Evolutionary conservation across 176 grass and related monocot species (phyloP).

Genomic region (Oryza brachyantha): DNA sequence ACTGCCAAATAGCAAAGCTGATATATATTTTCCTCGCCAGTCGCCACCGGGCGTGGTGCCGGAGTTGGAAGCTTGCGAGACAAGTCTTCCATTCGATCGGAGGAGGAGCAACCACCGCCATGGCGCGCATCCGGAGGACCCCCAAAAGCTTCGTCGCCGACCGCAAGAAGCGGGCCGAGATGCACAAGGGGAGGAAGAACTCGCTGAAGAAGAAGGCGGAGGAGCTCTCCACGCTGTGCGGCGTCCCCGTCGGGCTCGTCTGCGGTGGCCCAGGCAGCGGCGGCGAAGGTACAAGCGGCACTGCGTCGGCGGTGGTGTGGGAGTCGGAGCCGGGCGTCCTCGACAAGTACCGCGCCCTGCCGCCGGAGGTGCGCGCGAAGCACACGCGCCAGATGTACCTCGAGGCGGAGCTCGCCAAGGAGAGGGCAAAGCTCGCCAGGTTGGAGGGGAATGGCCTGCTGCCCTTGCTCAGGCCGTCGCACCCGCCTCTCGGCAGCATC

Average conservation of each 20-base stretch:
- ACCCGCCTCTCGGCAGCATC: slow-evolving; percentile 17
- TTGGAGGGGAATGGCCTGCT: no score
- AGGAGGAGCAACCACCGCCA: neutral
- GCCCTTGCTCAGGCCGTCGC: slow-evolving; percentile 13
- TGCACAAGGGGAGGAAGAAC: neutral
- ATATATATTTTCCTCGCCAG: neutral
- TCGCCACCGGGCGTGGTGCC: neutral
- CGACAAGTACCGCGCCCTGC: slow-evolving; percentile 18
- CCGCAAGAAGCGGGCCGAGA: neutral
- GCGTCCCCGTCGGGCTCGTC: slow-evolving; percentile 31
- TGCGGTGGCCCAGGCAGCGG: neutral
- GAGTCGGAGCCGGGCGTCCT: slow-evolving; percentile 32
- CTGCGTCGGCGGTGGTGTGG: neutral
- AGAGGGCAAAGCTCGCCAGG: slow-evolving; percentile 33
- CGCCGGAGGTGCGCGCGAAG: neutral
- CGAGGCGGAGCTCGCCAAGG: slow-evolving; percentile 7
- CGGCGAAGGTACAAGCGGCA: neutral
- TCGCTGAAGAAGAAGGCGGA: slow-evolving; percentile 10
- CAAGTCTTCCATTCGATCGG: neutral
- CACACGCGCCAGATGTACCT: slow-evolving; percentile 28
- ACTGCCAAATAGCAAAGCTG: no score
- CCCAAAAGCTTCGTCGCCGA: neutral
- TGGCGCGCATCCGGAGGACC: neutral
- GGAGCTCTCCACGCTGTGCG: slow-evolving; percentile 29
- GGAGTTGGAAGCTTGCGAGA: neutral